These are phyloP conservation scores for Coemansia sp. DNA, from an alignment of 192 early-diverging fungal genomes.

Conservation along the genomic window DNA sequence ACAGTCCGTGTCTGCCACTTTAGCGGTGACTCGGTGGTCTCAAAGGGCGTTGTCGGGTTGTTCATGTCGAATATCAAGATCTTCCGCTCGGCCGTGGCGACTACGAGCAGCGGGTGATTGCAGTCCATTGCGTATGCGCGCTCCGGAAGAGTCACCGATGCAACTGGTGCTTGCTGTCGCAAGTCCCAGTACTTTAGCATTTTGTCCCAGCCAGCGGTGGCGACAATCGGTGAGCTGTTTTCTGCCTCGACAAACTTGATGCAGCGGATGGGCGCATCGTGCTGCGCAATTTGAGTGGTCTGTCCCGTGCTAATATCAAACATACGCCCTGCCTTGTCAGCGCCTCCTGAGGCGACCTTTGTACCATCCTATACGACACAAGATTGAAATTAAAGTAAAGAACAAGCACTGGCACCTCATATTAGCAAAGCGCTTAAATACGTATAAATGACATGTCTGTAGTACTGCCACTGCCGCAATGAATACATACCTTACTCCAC, in stretches of 20 bases:
- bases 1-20: slow-evolving; percentile 71
- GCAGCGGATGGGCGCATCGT: slow-evolving; percentile 87
- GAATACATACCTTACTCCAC: slow-evolving; percentile 69
- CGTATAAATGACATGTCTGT: background rate
- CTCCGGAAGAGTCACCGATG: slow-evolving; percentile 76
- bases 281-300: slow-evolving; percentile 79
- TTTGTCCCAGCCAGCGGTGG: slow-evolving; percentile 96
- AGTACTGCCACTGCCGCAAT: background rate
- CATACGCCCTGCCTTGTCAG: slow-evolving; percentile 86
- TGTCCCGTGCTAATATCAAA: slow-evolving; percentile 84
- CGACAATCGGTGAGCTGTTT: slow-evolving; percentile 64
- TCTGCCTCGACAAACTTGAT: slow-evolving; percentile 74
- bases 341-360: slow-evolving; percentile 85
- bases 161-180: slow-evolving; percentile 73
- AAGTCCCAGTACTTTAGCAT: slow-evolving; percentile 97
- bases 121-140: slow-evolving; percentile 91
- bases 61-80: slow-evolving; percentile 78
- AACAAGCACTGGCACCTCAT: background rate
- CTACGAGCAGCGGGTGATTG: slow-evolving; percentile 76
- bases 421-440: background rate
- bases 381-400: background rate
- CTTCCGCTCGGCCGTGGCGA: slow-evolving; percentile 90
- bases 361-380: slow-evolving; percentile 77
- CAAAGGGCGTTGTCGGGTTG: slow-evolving; percentile 75
- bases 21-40: slow-evolving; percentile 59